These are phyloP conservation scores for Tetrapisispora pingtungensis DNA, from an alignment of 805 yeast species.

Conservation along the genomic window DNA sequence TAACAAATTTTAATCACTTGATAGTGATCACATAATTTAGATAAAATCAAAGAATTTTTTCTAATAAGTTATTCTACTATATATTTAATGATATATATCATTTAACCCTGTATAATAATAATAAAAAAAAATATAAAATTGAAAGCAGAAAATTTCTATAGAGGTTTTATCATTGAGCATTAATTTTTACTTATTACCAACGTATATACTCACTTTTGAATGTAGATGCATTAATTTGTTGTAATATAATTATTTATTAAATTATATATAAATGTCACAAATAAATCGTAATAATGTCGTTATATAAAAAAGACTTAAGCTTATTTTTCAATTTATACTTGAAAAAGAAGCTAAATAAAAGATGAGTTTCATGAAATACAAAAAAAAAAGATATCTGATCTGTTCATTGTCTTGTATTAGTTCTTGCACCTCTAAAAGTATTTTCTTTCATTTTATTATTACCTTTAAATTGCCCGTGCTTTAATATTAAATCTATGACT, in stretches of 20 bases:
- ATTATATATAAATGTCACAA: too few relatives aligned
- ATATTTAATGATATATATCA: background rate
- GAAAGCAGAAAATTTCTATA: background rate
- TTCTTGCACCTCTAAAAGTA: conserved; percentile 24
- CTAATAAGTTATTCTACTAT: background rate
- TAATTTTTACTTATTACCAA: too few relatives aligned
- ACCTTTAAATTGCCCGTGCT: conserved; percentile 46
- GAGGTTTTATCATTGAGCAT: too few relatives aligned
- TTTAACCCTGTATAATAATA: background rate
- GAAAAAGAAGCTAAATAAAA: too few relatives aligned
- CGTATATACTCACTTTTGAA: too few relatives aligned
- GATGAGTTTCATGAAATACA: too few relatives aligned
- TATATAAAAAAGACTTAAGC: too few relatives aligned
- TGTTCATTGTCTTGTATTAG: conserved; percentile 30
- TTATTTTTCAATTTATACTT: too few relatives aligned
- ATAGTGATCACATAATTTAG: background rate
- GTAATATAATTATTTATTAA: too few relatives aligned
- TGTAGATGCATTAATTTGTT: too few relatives aligned
- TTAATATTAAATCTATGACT: conserved; percentile 47
- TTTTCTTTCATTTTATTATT: conserved; percentile 15
- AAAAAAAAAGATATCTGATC: background rate
- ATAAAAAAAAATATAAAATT: background rate
- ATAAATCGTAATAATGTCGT: too few relatives aligned
- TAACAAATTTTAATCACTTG: background rate
- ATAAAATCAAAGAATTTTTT: background rate